Conservation (phyloP, 441 rosid genomes). For the Isatis lusitanica region DNA sequence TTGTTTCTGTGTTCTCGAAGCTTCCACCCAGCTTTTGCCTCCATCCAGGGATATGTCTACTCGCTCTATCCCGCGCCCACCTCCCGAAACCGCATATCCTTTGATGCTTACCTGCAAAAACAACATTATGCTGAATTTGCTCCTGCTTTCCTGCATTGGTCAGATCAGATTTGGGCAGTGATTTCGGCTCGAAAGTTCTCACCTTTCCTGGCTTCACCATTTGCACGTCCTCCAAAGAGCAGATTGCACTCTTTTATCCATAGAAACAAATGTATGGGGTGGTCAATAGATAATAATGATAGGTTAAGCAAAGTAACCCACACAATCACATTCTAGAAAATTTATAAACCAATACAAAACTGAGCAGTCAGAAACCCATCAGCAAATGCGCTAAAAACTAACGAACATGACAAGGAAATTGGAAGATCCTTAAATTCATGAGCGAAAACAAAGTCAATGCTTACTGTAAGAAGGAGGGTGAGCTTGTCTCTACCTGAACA, state of each 20-base stretch:
- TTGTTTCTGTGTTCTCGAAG: conserved; percentile 67
- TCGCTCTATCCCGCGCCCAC: conserved; percentile 97
- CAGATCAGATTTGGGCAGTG: neutral
- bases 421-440: neutral
- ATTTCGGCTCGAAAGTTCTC: conserved; percentile 16
- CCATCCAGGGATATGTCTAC: conserved; percentile 93
- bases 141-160: neutral
- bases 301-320: neutral
- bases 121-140: neutral
- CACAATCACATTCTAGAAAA: neutral
- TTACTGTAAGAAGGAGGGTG: neutral
- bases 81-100: conserved; percentile 95
- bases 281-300: neutral
- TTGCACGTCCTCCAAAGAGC: conserved; percentile 89
- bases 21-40: conserved; percentile 90
- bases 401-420: neutral
- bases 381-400: neutral
- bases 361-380: conserved; percentile 8
- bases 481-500: conserved; percentile 67
- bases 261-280: conserved; percentile 1
- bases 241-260: conserved; percentile 76
- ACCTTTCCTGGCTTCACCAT: conserved; percentile 90
- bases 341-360: neutral
- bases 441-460: neutral
- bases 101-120: conserved; percentile 60